Percentiles rank a stretch among this genome's conserved stretches.
phyloP scores from a whole-genome alignment of 1,284 basidiomycete species.

The Pterulicium gracile region DNA sequence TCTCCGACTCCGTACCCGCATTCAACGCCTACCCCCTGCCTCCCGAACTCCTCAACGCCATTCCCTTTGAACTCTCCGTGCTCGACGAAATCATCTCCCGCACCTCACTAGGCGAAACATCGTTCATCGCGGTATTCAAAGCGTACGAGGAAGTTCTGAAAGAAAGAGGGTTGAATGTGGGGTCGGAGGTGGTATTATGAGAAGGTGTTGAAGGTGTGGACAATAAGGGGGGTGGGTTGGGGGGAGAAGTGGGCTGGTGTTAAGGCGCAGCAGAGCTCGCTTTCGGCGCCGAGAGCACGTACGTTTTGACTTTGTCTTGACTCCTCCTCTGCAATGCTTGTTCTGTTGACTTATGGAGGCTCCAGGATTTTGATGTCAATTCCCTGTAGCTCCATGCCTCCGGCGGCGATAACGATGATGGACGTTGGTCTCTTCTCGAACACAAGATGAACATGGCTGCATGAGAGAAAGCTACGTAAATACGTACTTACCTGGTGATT shows the following conservation, averaged over 20 bases:
- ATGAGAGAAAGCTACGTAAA: no score
- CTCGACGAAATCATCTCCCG: constrained; percentile 63
- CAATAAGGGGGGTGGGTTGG: constrained; percentile 66
- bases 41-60: constrained; percentile 48
- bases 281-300: no score
- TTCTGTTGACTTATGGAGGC: no score
- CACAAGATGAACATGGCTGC: no score
- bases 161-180: constrained; percentile 64
- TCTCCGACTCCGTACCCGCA: no score
- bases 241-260: constrained; percentile 64
- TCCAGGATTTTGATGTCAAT: no score
- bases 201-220: constrained; percentile 68
- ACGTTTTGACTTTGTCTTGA: no score
- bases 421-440: no score
- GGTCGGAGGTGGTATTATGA: constrained; percentile 74
- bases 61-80: constrained; percentile 51
- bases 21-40: constrained; percentile 27
- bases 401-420: no score
- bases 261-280: constrained; percentile 40
- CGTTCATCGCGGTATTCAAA: constrained; percentile 69
- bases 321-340: no score
- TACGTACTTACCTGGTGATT: no score
- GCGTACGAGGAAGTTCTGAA: constrained; percentile 69
- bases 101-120: constrained; percentile 52
- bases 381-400: no score